A percentile compares a stretch with the other conserved stretches of the same genome.
These are phyloP conservation scores for Podochytrium sp. DNA, from an alignment of 192 early-diverging fungal species.

Conservation along the genomic window DNA sequence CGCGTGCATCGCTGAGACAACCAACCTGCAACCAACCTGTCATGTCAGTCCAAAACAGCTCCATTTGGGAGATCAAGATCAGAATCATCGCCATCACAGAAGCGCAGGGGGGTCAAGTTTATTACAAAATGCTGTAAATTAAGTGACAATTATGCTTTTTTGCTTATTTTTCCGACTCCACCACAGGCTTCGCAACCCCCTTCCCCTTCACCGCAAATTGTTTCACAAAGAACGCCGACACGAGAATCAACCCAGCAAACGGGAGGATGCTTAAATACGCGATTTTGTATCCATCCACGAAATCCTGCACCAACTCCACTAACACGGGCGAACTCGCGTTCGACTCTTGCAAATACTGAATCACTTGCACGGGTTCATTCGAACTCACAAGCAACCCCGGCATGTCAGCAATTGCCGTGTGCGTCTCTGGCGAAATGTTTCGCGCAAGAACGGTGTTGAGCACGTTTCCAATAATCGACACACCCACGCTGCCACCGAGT, in stretches of 20 bases:
- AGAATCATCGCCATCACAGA: too few species aligned
- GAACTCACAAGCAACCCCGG: not conserved
- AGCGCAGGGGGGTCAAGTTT: too few species aligned
- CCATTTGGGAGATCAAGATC: too few species aligned
- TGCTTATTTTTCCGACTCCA: too few species aligned
- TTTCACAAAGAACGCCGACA: conserved; percentile 42
- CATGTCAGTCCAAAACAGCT: too few species aligned
- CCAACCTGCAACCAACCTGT: too few species aligned
- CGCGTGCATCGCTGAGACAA: too few species aligned
- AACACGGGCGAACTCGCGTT: not conserved
- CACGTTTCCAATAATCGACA: conserved; percentile 47
- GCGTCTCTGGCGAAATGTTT: not conserved
- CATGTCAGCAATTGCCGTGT: not conserved
- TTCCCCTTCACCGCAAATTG: conserved; percentile 38
- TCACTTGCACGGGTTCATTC: not conserved
- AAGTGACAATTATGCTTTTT: too few species aligned
- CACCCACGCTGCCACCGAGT: conserved; percentile 34
- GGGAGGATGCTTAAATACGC: conserved; percentile 25
- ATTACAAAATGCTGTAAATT: too few species aligned
- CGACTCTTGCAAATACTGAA: conserved; percentile 6
- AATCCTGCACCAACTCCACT: conserved; percentile 29
- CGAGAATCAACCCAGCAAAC: conserved; percentile 44
- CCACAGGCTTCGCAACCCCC: too few species aligned
- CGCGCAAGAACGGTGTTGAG: conserved; percentile 29
- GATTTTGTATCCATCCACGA: conserved; percentile 26